A percentile compares a stretch with the other conserved stretches of the same genome.
phyloP scores from a whole-genome alignment of 2,329 filamentous ascomycete genomes.

The Trichophyton equinum region DNA sequence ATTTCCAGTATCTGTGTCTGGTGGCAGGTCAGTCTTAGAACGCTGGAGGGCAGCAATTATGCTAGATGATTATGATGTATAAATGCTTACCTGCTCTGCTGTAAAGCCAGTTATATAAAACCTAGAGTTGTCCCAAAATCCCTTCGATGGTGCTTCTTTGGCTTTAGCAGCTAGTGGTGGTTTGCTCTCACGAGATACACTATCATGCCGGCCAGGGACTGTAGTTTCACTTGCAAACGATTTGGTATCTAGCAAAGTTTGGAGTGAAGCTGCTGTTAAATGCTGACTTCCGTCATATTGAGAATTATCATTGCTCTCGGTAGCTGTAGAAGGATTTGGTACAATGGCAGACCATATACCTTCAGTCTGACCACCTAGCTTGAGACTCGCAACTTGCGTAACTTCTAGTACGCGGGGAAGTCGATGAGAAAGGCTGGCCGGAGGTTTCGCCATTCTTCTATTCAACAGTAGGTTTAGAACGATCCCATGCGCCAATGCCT shows the following conservation, averaged over 20 bases:
- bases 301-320: slow-evolving; percentile 9
- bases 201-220: slow-evolving; percentile 17
- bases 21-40: slow-evolving; percentile 1
- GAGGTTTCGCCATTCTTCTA: slow-evolving; percentile 32
- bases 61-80: not conserved
- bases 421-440: slow-evolving; percentile 39
- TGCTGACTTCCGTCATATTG: slow-evolving; percentile 11
- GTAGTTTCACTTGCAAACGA: slow-evolving; percentile 30
- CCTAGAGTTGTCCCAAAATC: slow-evolving; percentile 43
- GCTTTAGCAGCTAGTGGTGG: slow-evolving; percentile 14
- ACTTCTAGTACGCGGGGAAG: slow-evolving; percentile 54
- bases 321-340: slow-evolving; percentile 1
- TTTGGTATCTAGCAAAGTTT: slow-evolving; percentile 23
- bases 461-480: slow-evolving; percentile 25
- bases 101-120: slow-evolving; percentile 53
- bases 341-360: slow-evolving; percentile 79
- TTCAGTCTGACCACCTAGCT: slow-evolving; percentile 65
- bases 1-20: slow-evolving; percentile 28
- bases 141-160: slow-evolving; percentile 20
- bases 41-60: not conserved
- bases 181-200: slow-evolving; percentile 13
- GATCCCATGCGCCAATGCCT: slow-evolving; percentile 65
- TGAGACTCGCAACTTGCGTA: slow-evolving; percentile 81
- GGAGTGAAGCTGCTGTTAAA: slow-evolving; percentile 13
- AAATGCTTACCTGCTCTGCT: slow-evolving; percentile 37